Evolutionary conservation across 768 basidiomycete species (phyloP), one percentile per base, ranked within the genome.

Genomic region (Pleurotus pulmonarius): DNA sequence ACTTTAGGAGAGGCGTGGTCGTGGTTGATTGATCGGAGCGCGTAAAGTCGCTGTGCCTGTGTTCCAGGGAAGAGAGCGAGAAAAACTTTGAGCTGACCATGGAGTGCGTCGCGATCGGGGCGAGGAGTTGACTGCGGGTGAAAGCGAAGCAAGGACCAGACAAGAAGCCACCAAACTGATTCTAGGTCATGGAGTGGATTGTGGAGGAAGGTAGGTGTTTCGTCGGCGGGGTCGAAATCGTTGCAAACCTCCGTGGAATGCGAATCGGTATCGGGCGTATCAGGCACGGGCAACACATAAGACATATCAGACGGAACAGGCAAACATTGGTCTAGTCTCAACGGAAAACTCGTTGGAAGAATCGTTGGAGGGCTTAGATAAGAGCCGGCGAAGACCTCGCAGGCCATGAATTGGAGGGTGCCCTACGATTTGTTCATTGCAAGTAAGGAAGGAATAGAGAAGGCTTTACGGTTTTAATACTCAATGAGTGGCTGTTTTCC

Each of bases 161-260:
- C 13, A 26, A 53, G 52, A 18, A 53, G 16, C 39, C 52, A 41
- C 52, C 52, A 53, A 13, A 44, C 15, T 9, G 52, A 53, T n/a
- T 53, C 52, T 24, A 53, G 11, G 24, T 53, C 52, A 41, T 53
- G 52, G 5, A 43, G 39, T 16, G 41, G 41, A 6, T 53, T 53
- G n/a, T 44, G 38, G 1, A 18, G 24, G 37, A 53, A 53, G 37
- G 26, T 52, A 37, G 26, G 15, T 13, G 25, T 25, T 18, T 47
- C 13, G 49, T 18, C 20, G 46, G 25, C 46, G 6, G 7, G 1
- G 5, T 22, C 24, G 46, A n/a, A 2, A 47, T 47, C 16, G 26
- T 29, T 6, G 26, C 7, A 29, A 8, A 29, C 26, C 26, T 3
- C 26, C 26, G 7, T 29, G 1, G 26, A 29, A 6, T 29, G 26